Base-by-base conservation (phyloP, 306 rosid species). In the Abrus precatorius region DNA sequence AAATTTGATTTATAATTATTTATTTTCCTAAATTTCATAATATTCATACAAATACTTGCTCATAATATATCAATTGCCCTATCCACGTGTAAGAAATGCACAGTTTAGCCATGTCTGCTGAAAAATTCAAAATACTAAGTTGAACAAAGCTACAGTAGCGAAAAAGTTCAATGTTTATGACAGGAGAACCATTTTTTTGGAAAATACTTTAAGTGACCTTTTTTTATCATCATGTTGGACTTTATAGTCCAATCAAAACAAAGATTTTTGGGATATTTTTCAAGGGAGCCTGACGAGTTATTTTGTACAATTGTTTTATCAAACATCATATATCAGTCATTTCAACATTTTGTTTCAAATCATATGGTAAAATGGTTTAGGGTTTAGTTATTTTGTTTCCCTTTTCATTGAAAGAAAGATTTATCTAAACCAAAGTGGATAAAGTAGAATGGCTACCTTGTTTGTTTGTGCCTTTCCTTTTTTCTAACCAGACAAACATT, bases 91-190 rank as follows among this genome's bases (percentile, higher is more conserved):
- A 20, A 20, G 40, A 36, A 38, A 38, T 36, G 69, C 48, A 12
- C 12, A 12, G 29, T 38, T 63, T 36, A 36, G 36, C 54, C 9
- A n/a, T 62, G 69, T 27, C 44, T 6, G 69, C 45, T 36, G 45
- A 34, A 66, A 66, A 63, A 63, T 38, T 64, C 69, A 63, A 64
- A 65, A 41, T 34, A 33, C 48, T 36, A 9, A 13, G 48, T 13
- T 63, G 30, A 63, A 54, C 27, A 36, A 63, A 36, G 30, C 12
- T 5, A 61, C 44, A 33, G 9, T 10, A 10, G 9, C 67, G 40
- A 62, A 34, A 32, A 65, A 14, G 2, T 66, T 66, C 50, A 41
- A 66, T 5, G 27, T 67, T 34, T 12, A 36, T 11, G 54, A 67
- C 53, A 43, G 5, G 33, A 9, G 38, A 67, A 67, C 4, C 5